Evolutionary conservation across 2,329 filamentous ascomycete genomes (phyloP), one percentile per base, ranked within the genome.

Genomic region (Dothideomycetes sp.): DNA sequence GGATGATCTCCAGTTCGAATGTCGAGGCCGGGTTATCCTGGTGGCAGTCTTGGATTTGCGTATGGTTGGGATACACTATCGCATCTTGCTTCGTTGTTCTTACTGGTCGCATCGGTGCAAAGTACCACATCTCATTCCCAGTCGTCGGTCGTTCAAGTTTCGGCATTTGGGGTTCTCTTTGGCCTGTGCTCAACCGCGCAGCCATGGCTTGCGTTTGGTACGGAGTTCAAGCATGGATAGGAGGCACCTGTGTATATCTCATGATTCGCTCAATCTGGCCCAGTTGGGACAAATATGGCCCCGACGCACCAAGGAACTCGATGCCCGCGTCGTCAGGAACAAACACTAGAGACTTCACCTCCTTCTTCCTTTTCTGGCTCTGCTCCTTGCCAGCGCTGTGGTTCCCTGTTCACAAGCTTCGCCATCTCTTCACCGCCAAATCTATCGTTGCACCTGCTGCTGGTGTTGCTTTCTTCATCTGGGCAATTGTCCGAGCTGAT

Each of bases 351-450:
- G 75, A 82, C 50, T 94, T 84, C 52, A 73, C 80, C 31, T 84
- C 82, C 9, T 94, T 94, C 64, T 82, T 94, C 67, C 31, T 94
- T 43, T 94, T 94, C 61, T 94, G 85, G 84, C 57, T 84, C 2
- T 67, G 73, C 48, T 88, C 82, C 2, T 68, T 94, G 1, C 87
- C 87, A 0, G 84, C 84, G 13, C 80, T 94, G 45, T 94, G 83
- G 80, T 88, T 89, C 51, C 86, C 85, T 0, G 85, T 94, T 1
- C 84, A 94, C 62, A 77, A 89, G 64, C 80, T 94, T 54, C 78
- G 87, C 31, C 87, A 94, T 58, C 68, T 94, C 4, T 94, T 94
- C 64, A 94, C 87, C 0, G 82, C 85, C 55, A 95, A 95, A 65
- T 79, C 88, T 1, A 83, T 78, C 55, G 76, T 93, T 46, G 87